Base-by-base conservation (phyloP, 305 asterid genomes). In the Coffea humblotiana region DNA sequence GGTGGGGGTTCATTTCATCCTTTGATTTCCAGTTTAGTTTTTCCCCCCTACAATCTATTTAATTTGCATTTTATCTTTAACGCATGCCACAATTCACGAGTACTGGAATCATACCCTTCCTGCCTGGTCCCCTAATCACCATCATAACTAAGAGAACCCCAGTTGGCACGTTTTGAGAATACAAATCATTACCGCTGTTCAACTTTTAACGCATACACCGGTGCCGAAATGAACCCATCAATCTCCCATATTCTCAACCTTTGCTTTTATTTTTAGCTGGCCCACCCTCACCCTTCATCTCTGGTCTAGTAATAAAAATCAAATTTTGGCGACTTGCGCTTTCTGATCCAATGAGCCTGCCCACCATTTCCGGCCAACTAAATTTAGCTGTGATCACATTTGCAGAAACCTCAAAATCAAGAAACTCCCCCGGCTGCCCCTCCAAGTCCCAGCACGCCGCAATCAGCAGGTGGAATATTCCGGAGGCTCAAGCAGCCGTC, bases 381-480 rank as follows among this genome's bases (percentile, higher is more conserved):
- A 29, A 2, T 54, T 54, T 40, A 21, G 0, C 69, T 9, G 45
- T 12, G 1, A 12, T 64, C 8, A 13, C 70, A 27, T 27, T 69
- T 77, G 82, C 70, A 70, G 67, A 80, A 61, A 77, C 32, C 63
- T 25, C 70, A 71, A 25, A 56, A 37, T 74, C 73, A 83, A 68
- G 78, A 71, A 64, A 49, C 73, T 52, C 23, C 72, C 35, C 25
- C 77, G 3, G 74, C 74, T 43, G 74, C 19, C 32, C 76, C 88
- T 6, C 82, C 83, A 2, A 63, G 81, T 37, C 75, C 88, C 25
- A 79, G 84, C 71, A 70, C 87, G 35, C 85, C 87, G 1, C 52
- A 80, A 0, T 58, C 86, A 0, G 78, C 88, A 0, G 72, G 80
- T 3, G 78, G 89, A 14, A 18, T 83, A 16, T 87, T 86, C 88